A percentile compares a stretch with the other conserved stretches of the same genome.
phyloP scores from a whole-genome alignment of 1,139 yeast genomes.

The Magnusiomyces tetraspermus region DNA sequence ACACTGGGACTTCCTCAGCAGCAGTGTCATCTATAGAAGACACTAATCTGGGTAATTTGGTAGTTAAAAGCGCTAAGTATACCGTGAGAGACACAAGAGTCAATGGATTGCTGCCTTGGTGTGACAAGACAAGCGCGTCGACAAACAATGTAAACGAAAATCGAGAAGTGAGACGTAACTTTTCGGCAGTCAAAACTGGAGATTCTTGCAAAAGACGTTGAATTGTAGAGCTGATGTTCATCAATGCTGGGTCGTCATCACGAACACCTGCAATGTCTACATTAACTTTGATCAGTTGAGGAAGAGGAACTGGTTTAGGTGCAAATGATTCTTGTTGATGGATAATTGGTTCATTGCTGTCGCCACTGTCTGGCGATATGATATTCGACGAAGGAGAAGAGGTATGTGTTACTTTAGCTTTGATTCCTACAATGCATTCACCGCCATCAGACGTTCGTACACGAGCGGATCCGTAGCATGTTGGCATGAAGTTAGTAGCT shows the following conservation, averaged over 20 bases:
- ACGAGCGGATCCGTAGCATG: slow-evolving; percentile 87
- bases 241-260: slow-evolving; percentile 30
- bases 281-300: slow-evolving; percentile 56
- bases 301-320: slow-evolving; percentile 5
- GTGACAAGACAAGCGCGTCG: slow-evolving; percentile 69
- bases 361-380: background rate
- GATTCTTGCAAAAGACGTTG: slow-evolving; percentile 27
- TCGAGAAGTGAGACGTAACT: slow-evolving; percentile 55
- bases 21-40: slow-evolving; percentile 49
- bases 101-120: slow-evolving; percentile 55
- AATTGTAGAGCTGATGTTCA: slow-evolving; percentile 38
- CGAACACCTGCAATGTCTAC: slow-evolving; percentile 45
- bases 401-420: slow-evolving; percentile 67
- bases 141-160: slow-evolving; percentile 68
- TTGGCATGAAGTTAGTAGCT: slow-evolving; percentile 67
- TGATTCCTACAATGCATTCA: slow-evolving; percentile 85
- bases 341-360: slow-evolving; percentile 4
- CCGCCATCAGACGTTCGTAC: slow-evolving; percentile 79
- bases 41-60: slow-evolving; percentile 62
- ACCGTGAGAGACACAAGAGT: slow-evolving; percentile 68
- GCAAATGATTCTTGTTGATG: background rate
- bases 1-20: slow-evolving; percentile 80
- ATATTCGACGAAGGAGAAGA: slow-evolving; percentile 21
- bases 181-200: slow-evolving; percentile 35
- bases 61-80: slow-evolving; percentile 70